Base-by-base conservation (phyloP, 2,329 filamentous ascomycete species). In the Trichoderma simmonsii region DNA sequence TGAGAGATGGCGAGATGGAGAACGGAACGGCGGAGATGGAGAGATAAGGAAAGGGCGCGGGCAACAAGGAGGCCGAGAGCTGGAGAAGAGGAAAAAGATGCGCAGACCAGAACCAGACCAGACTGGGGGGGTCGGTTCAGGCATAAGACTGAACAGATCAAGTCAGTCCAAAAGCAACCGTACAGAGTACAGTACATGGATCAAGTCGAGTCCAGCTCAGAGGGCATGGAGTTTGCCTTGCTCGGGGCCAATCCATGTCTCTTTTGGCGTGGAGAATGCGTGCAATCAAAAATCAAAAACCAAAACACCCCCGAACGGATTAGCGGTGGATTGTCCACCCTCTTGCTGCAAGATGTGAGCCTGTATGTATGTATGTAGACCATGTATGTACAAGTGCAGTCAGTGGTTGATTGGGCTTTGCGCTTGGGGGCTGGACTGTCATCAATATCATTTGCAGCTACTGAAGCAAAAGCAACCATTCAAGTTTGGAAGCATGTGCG, bases 201-300 rank as follows among this genome's bases (percentile, higher is more conserved):
- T 34, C 15, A 24, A 30, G 21, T 21, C 48, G 8, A 54, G 48
- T 21, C 43, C 9, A 54, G 48, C n/a, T 24, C 21, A 54, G 48
- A 43, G 11, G 48, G 21, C 48, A 54, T 54, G 48, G 48, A 51
- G 48, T 51, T 51, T 51, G 48, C 48, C 48, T 51, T 54, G 32
- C 24, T 43, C 21, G 61, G 39, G 61, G 32, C 39, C 61, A 43
- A 30, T 32, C 64, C 64, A 30, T 59, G 51, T 57, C 64, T 39
- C 30, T 26, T 34, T 64, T 64, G 28, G 56, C 56, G 56, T 61
- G 66, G 66, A 69, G 66, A 36, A 62, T 61, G 66, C 66, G 64
- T 67, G 48, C 64, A 67, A 67, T 59, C 43, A 66, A 68, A 60
- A 36, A n/a, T 8, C 43, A 51, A 51, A 39, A 43, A n/a, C 15